A percentile compares a stretch with the other conserved stretches of the same genome.
These are phyloP conservation scores for Alternaria sp. DNA, from an alignment of 2,329 filamentous ascomycete genomes.

Conservation along the genomic window DNA sequence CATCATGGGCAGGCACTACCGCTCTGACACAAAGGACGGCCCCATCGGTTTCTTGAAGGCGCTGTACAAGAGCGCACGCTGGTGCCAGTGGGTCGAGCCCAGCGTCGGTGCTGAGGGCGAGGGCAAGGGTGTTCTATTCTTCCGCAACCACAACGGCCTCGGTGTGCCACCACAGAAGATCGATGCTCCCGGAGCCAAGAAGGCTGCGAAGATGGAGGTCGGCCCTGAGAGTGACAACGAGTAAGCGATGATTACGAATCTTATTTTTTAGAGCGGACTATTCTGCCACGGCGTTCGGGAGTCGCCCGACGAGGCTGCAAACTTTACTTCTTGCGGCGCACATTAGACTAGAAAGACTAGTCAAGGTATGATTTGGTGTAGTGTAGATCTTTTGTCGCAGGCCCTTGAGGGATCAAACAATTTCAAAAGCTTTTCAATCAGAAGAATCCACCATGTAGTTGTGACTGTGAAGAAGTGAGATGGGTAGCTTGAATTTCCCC, in stretches of 20 bases:
- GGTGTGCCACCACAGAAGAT: slow-evolving; percentile 60
- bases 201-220: slow-evolving; percentile 45
- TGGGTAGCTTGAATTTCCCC: slow-evolving; percentile 2
- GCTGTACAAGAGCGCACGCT: slow-evolving; percentile 79
- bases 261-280: slow-evolving; percentile 26
- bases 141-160: slow-evolving; percentile 89
- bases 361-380: slow-evolving; percentile 16
- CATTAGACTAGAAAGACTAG: slow-evolving; percentile 18
- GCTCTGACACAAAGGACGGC: slow-evolving; percentile 78
- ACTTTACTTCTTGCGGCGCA: slow-evolving; percentile 21
- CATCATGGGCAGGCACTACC: slow-evolving; percentile 96
- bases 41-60: slow-evolving; percentile 80
- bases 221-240: slow-evolving; percentile 41
- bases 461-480: not conserved
- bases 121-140: slow-evolving; percentile 87
- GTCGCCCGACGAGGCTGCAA: slow-evolving; percentile 7
- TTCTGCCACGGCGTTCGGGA: slow-evolving; percentile 29
- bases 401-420: slow-evolving; percentile 1
- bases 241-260: slow-evolving; percentile 26
- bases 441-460: not conserved
- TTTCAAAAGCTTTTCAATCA: not conserved
- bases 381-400: slow-evolving; percentile 15
- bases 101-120: slow-evolving; percentile 80
- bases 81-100: slow-evolving; percentile 98
- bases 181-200: slow-evolving; percentile 29